Conservation (phyloP, 2,329 filamentous ascomycete genomes). For the Fusarium sp. region DNA sequence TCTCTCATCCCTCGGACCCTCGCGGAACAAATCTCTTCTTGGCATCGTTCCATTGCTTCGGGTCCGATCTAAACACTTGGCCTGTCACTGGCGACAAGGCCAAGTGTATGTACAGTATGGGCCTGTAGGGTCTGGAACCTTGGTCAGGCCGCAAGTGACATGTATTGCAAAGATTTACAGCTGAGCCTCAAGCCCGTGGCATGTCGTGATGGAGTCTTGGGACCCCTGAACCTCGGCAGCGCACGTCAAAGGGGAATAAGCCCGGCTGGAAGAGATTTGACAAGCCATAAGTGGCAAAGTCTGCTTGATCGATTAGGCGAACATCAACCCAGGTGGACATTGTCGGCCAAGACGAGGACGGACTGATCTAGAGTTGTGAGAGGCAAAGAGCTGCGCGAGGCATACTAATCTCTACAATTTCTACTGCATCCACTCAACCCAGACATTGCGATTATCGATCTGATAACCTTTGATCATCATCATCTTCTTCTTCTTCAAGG, state of each 20-base stretch:
- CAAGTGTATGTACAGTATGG: no score
- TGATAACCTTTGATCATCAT: conserved; percentile 2
- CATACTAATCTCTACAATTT: background rate
- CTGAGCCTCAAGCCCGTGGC: background rate
- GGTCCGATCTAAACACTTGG: conserved; percentile 10
- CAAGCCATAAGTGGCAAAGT: background rate
- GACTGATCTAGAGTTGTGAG: background rate
- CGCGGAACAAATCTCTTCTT: conserved; percentile 2
- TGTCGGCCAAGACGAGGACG: background rate
- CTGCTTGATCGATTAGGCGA: background rate
- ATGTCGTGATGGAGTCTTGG: background rate
- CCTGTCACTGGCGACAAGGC: conserved; percentile 2
- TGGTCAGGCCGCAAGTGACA: background rate
- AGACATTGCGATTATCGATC: conserved; percentile 1
- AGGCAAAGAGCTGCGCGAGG: background rate
- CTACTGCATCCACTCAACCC: background rate
- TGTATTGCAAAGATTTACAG: background rate
- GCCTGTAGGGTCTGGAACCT: conserved; percentile 15
- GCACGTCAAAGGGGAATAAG: conserved; percentile 1
- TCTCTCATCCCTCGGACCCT: background rate
- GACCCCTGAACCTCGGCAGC: background rate
- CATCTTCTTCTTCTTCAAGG: background rate
- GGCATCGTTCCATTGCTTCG: conserved; percentile 13
- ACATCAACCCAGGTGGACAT: background rate
- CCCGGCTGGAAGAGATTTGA: background rate